Percentiles rank a stretch among this genome's conserved stretches.
These are phyloP conservation scores for Aureobasidium melanogenum DNA, from an alignment of 2,329 filamentous ascomycete genomes.

Conservation along the genomic window DNA sequence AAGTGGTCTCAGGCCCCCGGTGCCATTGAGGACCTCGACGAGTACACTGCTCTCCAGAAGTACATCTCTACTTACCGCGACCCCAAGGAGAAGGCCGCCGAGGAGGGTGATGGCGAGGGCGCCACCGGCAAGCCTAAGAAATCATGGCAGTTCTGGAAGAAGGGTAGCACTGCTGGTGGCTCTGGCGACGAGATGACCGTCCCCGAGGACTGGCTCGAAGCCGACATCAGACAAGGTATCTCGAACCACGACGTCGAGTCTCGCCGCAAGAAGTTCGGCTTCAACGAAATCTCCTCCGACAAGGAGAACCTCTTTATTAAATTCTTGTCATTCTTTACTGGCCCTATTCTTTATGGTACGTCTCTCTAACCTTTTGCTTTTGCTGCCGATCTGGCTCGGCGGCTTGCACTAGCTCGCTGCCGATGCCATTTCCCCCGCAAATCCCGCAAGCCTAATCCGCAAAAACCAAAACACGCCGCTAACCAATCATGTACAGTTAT, in stretches of 20 bases:
- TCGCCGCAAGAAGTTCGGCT: slow-evolving; percentile 58
- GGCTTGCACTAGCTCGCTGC: slow-evolving; percentile 2
- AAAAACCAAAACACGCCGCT: slow-evolving; percentile 10
- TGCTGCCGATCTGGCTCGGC: slow-evolving; percentile 2
- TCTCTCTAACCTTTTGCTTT: slow-evolving; percentile 16
- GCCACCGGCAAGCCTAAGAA: slow-evolving; percentile 40
- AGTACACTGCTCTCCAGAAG: slow-evolving; percentile 57
- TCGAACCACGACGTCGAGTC: slow-evolving; percentile 49
- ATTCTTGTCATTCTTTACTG: slow-evolving; percentile 67
- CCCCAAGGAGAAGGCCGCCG: slow-evolving; percentile 42
- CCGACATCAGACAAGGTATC: slow-evolving; percentile 59
- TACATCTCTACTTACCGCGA: slow-evolving; percentile 61
- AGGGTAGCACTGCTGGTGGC: slow-evolving; percentile 24
- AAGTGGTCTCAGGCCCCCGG: slow-evolving; percentile 32
- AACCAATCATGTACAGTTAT: slow-evolving; percentile 46
- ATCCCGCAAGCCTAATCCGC: slow-evolving; percentile 5
- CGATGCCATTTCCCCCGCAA: slow-evolving; percentile 4
- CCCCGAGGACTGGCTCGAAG: slow-evolving; percentile 60
- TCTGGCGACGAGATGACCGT: slow-evolving; percentile 32
- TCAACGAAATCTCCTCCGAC: slow-evolving; percentile 63
- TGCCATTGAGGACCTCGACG: slow-evolving; percentile 44
- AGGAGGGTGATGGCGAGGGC: slow-evolving; percentile 32
- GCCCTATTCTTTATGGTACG: slow-evolving; percentile 69
- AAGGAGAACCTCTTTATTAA: slow-evolving; percentile 68
- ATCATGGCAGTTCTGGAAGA: slow-evolving; percentile 51